Evolutionary conservation across 257 asterid species (phyloP), one percentile per base, ranked within the genome.

Genomic region (Plantago major): DNA sequence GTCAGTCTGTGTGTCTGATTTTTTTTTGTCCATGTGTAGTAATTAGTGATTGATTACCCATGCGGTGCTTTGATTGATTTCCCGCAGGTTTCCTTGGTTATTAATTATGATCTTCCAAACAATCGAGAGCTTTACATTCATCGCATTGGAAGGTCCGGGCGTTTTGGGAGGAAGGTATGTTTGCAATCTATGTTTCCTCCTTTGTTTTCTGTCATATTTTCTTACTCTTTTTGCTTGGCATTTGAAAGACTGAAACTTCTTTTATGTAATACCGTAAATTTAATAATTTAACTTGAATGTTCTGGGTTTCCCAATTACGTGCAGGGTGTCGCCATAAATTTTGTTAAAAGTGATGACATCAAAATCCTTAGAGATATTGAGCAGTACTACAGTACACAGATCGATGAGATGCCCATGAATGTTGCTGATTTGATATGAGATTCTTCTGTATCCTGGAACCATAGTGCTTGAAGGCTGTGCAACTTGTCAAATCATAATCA

Each of bases 291-390:
- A 56, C 28, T 56, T 11, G 19, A 58, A 19, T 59, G 17, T 1
- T 44, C 40, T 55, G 40, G 11, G 18, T 28, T 60, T 33, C 8
- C 7, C 63, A 11, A 7, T 48, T 49, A 22, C 33, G 42, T 82
- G 72, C 94, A 92, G 97, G 98, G 98, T 81, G 97, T 89, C 67
- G 97, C 98, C 12, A 92, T 92, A 71, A 92, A 92, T 69, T 92
- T 92, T 58, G 98, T 89, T 19, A 92, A 89, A 72, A 89, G 85
- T 68, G 97, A 86, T 22, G 97, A 92, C 74, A 92, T 88, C 81
- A 92, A 92, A 68, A 92, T 92, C 65, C 74, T 89, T 50, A 78
- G 98, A 74, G 98, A 88, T 58, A 89, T 92, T 50, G 97, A 92
- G 80, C 97, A 89, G 65, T 89, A 92, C 74, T 92, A 86, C 78